A percentile compares a stretch with the other conserved stretches of the same genome.
Evolutionary conservation across 495 filamentous ascomycete species (phyloP).

Genomic region (Oleoguttula mirabilis): DNA sequence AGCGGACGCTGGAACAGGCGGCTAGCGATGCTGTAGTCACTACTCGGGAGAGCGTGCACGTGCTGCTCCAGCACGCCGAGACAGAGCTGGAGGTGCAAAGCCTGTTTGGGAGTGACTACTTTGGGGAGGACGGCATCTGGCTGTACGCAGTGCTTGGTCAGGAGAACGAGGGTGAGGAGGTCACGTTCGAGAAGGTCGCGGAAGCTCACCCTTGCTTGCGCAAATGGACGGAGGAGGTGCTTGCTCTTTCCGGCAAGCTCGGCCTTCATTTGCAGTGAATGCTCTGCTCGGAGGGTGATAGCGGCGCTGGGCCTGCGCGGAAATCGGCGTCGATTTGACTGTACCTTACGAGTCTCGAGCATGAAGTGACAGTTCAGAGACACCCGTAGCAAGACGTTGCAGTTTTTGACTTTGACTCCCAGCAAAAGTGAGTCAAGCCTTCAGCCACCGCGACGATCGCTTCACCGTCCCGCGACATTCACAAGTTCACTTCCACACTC

Average conservation of each 20-base stretch:
- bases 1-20: not conserved
- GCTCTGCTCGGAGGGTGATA: not conserved
- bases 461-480: too few species aligned
- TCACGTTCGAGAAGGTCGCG: conserved; percentile 43
- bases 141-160: conserved; percentile 40
- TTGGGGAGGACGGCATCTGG: conserved; percentile 50
- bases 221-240: conserved; percentile 41
- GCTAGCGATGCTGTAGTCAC: not conserved
- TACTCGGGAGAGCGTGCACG: conserved; percentile 16
- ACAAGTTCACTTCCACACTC: too few species aligned
- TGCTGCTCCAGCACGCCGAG: conserved; percentile 41
- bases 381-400: not conserved
- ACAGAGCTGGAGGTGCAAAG: conserved; percentile 47
- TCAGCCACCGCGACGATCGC: too few species aligned
- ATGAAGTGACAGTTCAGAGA: too few species aligned
- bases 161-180: conserved; percentile 27
- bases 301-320: not conserved
- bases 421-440: too few species aligned
- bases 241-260: conserved; percentile 35
- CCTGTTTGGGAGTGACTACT: conserved; percentile 52
- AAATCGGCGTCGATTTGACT: not conserved
- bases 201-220: conserved; percentile 46
- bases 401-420: not conserved
- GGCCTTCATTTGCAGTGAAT: conserved; percentile 18
- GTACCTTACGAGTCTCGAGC: too few species aligned